phyloP scores from a whole-genome alignment of 768 basidiomycete genomes.

The Xerocomus spinulosus region DNA sequence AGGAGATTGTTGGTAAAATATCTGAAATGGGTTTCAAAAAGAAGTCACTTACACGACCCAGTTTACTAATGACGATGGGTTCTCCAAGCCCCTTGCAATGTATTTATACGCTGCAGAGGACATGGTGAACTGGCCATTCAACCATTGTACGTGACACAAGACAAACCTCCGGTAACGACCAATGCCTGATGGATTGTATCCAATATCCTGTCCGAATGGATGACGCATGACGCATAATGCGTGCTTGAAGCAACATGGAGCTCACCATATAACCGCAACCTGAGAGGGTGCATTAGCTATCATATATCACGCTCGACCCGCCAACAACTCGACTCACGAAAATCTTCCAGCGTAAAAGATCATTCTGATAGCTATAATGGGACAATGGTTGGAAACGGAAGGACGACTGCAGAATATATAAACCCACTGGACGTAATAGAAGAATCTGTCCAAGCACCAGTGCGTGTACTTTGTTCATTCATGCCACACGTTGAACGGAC shows the following conservation, averaged over 20 bases:
- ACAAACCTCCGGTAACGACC: neutral
- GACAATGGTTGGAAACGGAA: neutral
- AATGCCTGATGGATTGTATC: neutral
- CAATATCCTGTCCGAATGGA: neutral
- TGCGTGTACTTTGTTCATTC: neutral
- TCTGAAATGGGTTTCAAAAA: too few relatives aligned
- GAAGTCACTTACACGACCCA: neutral
- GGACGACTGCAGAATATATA: too few relatives aligned
- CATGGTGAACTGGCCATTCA: neutral
- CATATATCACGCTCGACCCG: too few relatives aligned
- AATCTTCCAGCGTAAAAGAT: neutral
- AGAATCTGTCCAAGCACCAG: neutral
- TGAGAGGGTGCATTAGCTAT: neutral
- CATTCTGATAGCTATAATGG: neutral
- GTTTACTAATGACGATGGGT: neutral
- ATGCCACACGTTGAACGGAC: neutral
- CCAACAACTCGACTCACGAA: neutral
- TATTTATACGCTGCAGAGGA: neutral
- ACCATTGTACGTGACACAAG: neutral
- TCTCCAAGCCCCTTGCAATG: neutral
- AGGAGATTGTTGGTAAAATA: too few relatives aligned
- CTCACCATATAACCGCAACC: neutral
- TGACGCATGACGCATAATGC: too few relatives aligned
- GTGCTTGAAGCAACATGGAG: too few relatives aligned
- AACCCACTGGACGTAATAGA: slow-evolving; percentile 2